Evolutionary conservation across 164 flowering plant genomes (phyloP).

Genomic region (Tinospora cordifolia): DNA sequence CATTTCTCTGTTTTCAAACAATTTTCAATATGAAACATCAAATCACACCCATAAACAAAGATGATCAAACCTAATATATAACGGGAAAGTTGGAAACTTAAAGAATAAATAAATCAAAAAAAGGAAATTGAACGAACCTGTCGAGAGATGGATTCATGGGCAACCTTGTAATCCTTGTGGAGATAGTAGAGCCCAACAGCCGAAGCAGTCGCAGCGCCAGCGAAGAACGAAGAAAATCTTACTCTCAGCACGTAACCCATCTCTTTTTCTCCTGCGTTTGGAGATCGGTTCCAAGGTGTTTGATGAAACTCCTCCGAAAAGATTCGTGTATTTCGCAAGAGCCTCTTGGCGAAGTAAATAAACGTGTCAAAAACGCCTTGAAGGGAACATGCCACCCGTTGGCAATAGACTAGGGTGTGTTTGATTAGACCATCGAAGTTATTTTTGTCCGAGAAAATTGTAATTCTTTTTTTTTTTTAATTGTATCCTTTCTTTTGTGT

Average conservation of each 20-base stretch:
- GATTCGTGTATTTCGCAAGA: background rate
- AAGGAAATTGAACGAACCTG: conserved; percentile 32
- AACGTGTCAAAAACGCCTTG: background rate
- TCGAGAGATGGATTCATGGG: conserved; percentile 55
- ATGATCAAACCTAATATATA: too few species aligned
- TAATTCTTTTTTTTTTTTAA: too few species aligned
- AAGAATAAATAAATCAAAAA: background rate
- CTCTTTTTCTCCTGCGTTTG: background rate
- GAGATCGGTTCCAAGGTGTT: conserved; percentile 5
- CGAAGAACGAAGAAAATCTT: conserved; percentile 71
- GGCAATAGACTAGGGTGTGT: too few species aligned
- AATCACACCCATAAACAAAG: background rate
- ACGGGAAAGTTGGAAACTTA: background rate
- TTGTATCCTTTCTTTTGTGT: too few species aligned
- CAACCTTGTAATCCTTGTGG: conserved; percentile 63
- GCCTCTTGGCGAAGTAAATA: background rate
- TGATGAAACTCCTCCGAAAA: background rate
- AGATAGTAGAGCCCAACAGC: conserved; percentile 54
- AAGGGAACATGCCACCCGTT: too few species aligned
- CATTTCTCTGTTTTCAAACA: too few species aligned
- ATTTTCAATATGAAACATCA: background rate
- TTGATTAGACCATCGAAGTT: too few species aligned
- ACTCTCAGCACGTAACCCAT: conserved; percentile 79
- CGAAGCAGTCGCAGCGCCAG: conserved; percentile 72
- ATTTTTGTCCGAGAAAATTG: too few species aligned